Conservation (phyloP, 495 filamentous ascomycete genomes). For the Glonium stellatum region DNA sequence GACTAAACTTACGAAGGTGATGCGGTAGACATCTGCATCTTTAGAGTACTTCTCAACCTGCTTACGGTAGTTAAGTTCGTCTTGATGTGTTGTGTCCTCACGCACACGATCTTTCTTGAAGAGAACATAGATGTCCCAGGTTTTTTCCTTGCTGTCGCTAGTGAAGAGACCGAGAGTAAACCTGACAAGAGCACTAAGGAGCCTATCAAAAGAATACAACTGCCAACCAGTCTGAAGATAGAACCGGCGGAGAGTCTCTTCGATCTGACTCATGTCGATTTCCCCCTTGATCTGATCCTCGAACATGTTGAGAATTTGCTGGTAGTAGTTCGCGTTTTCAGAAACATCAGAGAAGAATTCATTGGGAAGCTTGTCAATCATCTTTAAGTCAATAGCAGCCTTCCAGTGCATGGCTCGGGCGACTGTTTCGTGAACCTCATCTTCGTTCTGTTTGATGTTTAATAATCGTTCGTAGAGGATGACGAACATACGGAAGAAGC, state of each 20-base stretch:
- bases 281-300: conserved; percentile 65
- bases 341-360: conserved; percentile 72
- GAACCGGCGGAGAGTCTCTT: conserved; percentile 81
- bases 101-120: conserved; percentile 76
- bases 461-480: conserved; percentile 76
- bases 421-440: conserved; percentile 64
- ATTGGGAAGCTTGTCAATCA: conserved; percentile 67
- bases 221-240: conserved; percentile 86
- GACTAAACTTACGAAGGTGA: conserved; percentile 64
- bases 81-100: conserved; percentile 72
- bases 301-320: conserved; percentile 61
- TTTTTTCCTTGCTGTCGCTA: conserved; percentile 83
- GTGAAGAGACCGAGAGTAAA: conserved; percentile 68
- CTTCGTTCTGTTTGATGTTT: conserved; percentile 71
- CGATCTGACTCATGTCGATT: conserved; percentile 69
- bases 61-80: conserved; percentile 79
- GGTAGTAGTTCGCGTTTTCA: conserved; percentile 58
- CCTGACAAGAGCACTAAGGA: conserved; percentile 68
- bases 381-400: conserved; percentile 69
- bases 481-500: conserved; percentile 89
- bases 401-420: conserved; percentile 60
- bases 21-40: conserved; percentile 82
- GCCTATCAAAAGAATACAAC: conserved; percentile 80
- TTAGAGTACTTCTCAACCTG: conserved; percentile 79
- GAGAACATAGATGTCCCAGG: conserved; percentile 70